phyloP scores from a whole-genome alignment of 1,284 basidiomycete genomes.

The Trichosporon sp. region DNA sequence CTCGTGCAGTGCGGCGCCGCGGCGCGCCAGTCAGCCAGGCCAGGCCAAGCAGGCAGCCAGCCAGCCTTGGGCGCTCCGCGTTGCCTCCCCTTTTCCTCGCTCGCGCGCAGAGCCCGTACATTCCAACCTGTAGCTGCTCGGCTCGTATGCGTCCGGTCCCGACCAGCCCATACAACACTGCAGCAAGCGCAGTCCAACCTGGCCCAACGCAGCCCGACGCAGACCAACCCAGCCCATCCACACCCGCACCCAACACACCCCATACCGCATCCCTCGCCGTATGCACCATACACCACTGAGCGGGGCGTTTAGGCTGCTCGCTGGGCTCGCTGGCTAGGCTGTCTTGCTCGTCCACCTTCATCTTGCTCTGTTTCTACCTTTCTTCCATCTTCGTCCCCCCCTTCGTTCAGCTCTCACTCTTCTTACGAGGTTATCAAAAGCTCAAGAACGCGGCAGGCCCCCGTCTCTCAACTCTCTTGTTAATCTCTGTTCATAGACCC shows the following conservation, averaged over 20 bases:
- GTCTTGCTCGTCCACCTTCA: slow-evolving; percentile 2
- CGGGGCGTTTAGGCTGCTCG: too few relatives aligned
- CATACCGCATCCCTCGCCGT: background rate
- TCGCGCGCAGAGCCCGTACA: background rate
- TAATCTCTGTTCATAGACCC: slow-evolving; percentile 9
- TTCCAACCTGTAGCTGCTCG: background rate
- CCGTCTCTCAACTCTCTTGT: background rate
- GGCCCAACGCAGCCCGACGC: background rate
- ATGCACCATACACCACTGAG: too few relatives aligned
- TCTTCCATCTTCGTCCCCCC: slow-evolving; percentile 1
- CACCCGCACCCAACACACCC: slow-evolving; percentile 2
- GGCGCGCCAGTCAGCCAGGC: too few relatives aligned
- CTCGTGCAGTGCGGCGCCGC: too few relatives aligned
- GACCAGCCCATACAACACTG: too few relatives aligned
- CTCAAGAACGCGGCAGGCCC: slow-evolving; percentile 3
- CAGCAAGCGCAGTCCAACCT: background rate
- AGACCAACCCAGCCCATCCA: background rate
- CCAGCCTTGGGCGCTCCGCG: background rate
- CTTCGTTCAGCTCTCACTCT: slow-evolving; percentile 1
- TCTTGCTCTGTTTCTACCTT: background rate
- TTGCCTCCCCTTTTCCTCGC: background rate
- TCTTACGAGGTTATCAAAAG: slow-evolving; percentile 6
- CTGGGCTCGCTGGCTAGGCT: too few relatives aligned
- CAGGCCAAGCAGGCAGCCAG: background rate
- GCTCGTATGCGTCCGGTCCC: background rate